Percentiles rank a stretch among this genome's conserved stretches.
Evolutionary conservation across 1,284 basidiomycete species (phyloP).

Genomic region (Ustilago curta): DNA sequence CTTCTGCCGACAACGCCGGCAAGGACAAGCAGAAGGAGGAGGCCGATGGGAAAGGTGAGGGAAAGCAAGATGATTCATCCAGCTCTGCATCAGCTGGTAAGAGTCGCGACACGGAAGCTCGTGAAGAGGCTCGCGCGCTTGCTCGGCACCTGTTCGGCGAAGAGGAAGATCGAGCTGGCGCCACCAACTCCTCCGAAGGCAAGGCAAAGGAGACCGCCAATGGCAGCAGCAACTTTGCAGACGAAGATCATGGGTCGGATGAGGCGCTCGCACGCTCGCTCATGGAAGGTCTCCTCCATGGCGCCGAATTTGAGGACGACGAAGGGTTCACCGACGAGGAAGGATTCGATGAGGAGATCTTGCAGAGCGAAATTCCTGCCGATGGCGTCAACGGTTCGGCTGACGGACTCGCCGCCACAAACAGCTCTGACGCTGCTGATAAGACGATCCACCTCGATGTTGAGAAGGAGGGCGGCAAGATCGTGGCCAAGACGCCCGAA

Average conservation of each 20-base stretch:
- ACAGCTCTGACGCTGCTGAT: slow-evolving; percentile 40
- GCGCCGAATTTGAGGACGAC: slow-evolving; percentile 55
- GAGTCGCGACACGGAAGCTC: slow-evolving; percentile 20
- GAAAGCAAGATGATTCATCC: slow-evolving; percentile 16
- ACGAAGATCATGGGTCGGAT: slow-evolving; percentile 35
- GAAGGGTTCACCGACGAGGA: slow-evolving; percentile 60
- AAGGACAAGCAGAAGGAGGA: slow-evolving; percentile 5
- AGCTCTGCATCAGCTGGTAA: slow-evolving; percentile 14
- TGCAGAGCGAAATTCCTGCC: slow-evolving; percentile 54
- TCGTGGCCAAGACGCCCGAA: slow-evolving; percentile 94
- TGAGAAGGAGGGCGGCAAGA: slow-evolving; percentile 72
- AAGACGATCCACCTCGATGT: slow-evolving; percentile 62
- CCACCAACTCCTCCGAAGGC: slow-evolving; percentile 26
- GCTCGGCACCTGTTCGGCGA: slow-evolving; percentile 40
- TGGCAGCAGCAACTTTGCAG: slow-evolving; percentile 2
- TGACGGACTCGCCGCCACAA: slow-evolving; percentile 12
- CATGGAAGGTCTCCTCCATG: slow-evolving; percentile 57
- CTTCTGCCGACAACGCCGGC: slow-evolving; percentile 2
- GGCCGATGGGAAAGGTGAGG: slow-evolving; percentile 10
- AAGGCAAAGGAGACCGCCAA: slow-evolving; percentile 18
- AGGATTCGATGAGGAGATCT: slow-evolving; percentile 59
- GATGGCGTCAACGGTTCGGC: slow-evolving; percentile 31
- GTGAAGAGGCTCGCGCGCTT: slow-evolving; percentile 39
- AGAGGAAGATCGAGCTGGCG: slow-evolving; percentile 10
- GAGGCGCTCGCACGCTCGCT: slow-evolving; percentile 56